phyloP scores from a whole-genome alignment of 768 basidiomycete species.

The Lentinula lateritia region DNA sequence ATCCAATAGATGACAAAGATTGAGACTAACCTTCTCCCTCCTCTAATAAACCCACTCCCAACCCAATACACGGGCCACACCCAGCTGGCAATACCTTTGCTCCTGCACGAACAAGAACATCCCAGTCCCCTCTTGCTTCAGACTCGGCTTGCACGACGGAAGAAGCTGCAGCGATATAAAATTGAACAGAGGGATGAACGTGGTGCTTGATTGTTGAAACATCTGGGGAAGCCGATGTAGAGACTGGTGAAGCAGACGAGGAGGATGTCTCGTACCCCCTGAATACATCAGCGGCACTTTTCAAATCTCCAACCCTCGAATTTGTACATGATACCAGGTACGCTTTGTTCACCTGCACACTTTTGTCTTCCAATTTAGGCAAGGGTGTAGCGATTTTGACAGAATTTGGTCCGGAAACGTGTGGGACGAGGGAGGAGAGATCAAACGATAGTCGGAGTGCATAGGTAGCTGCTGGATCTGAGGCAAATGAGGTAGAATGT shows the following conservation, averaged over 20 bases:
- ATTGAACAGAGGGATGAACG: constrained; percentile 87
- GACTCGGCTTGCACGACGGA: constrained; percentile 89
- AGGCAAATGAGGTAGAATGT: constrained; percentile 29
- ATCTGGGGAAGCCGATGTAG: neutral
- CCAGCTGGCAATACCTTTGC: constrained; percentile 92
- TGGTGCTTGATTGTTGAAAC: constrained; percentile 29
- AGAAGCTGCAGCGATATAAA: constrained; percentile 95
- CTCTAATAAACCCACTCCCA: constrained; percentile 87
- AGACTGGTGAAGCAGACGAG: neutral
- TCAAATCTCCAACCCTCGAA: constrained; percentile 91
- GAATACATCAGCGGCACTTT: constrained; percentile 88
- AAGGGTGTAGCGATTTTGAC: constrained; percentile 96
- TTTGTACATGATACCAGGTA: constrained; percentile 99
- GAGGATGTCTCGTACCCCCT: constrained; percentile 32
- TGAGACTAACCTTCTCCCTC: constrained; percentile 59
- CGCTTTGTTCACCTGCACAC: constrained; percentile 89
- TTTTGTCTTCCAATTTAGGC: constrained; percentile 67
- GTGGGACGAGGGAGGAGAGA: constrained; percentile 89
- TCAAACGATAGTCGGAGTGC: constrained; percentile 87
- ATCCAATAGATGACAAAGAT: neutral
- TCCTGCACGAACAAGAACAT: constrained; percentile 76
- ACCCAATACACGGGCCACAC: constrained; percentile 96
- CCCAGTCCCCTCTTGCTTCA: constrained; percentile 85
- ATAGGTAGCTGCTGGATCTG: constrained; percentile 79
- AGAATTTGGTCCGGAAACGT: constrained; percentile 96